Base-by-base conservation (phyloP, 1,139 yeast species). In the Candida buenavistaensis region DNA sequence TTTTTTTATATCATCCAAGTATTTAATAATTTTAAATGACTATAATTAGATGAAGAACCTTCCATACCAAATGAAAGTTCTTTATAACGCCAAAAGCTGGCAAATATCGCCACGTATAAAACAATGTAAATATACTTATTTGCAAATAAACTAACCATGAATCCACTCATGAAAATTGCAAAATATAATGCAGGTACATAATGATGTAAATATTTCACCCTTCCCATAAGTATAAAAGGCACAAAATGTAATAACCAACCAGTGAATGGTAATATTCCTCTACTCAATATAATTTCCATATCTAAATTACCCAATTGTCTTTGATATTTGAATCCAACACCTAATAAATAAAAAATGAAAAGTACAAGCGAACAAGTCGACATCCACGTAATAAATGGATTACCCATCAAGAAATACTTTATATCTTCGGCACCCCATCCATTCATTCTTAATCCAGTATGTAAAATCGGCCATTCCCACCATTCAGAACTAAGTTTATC, bases 131-230 rank as follows among this genome's bases (percentile, higher is more conserved):
- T 11, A 16, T 37, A 43, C 25, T 49, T 10, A 41, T 32, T 12
- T 3, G 59, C 45, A 10, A 57, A 36, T 8, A 46, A 45, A 39
- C 70, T 74, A 43, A 67, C 44, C 10, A 67, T 41, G 37, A 54
- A 70, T 0, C 69, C 75, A 23, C 52, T 41, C 22, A 87, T 80
- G 45, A 92, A 66, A 71, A 92, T 80, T 36, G 97, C 97, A 66
- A 94, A 92, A 67, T 89, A 92, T 46, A 89, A 75, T 0, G 98
- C 97, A 20, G 99, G 99, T 50, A 89, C 75, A 61, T 92, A 92
- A 64, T 92, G 99, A 60, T 92, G 99, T 31, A 92, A 90, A 56
- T 92, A 92, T 4, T 96, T 89, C 45, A 92, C 97, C 71, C 99
- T 85, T 14, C 95, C 88, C 98, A 92, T 92, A 45, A 89, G 69